A percentile compares a stretch with the other conserved stretches of the same genome.
Conservation (phyloP, 2,329 filamentous ascomycete genomes). For the Rutstroemia sp. region DNA sequence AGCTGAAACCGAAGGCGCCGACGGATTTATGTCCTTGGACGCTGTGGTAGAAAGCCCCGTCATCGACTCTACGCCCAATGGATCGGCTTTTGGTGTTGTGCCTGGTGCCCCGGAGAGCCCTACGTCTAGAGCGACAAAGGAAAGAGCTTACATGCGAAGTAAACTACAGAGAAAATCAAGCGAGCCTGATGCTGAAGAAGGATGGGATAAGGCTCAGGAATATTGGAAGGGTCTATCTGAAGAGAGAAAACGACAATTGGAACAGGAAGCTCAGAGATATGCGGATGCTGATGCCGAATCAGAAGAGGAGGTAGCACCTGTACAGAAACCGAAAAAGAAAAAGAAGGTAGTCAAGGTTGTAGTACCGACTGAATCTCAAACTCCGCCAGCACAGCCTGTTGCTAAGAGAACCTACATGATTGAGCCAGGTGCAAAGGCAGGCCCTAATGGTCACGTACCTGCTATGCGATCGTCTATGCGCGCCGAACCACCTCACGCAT, state of each 20-base stretch:
- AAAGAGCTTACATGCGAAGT: constrained; percentile 19
- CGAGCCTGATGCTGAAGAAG: constrained; percentile 20
- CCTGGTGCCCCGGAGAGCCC: constrained; percentile 23
- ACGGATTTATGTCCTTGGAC: constrained; percentile 65
- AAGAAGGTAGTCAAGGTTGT: constrained; percentile 17
- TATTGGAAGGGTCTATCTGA: constrained; percentile 62
- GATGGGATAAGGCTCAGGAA: constrained; percentile 59
- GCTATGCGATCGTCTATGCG: constrained; percentile 43
- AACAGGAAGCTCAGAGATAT: constrained; percentile 43
- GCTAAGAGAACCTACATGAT: constrained; percentile 35
- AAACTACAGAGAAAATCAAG: constrained; percentile 15
- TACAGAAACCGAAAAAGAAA: constrained; percentile 13
- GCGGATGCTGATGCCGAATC: constrained; percentile 35
- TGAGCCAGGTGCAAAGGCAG: constrained; percentile 26
- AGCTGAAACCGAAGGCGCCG: constrained; percentile 39
- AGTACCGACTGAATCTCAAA: not conserved
- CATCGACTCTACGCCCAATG: constrained; percentile 19
- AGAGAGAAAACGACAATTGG: constrained; percentile 52
- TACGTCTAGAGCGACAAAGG: constrained; percentile 19
- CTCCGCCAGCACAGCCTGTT: constrained; percentile 18
- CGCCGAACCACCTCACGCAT: constrained; percentile 23
- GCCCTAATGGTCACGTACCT: constrained; percentile 22
- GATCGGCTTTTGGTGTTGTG: constrained; percentile 14
- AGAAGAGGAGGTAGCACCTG: constrained; percentile 31
- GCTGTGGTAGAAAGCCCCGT: constrained; percentile 59